Evolutionary conservation across 2,329 filamentous ascomycete genomes (phyloP).

Genomic region (Aspergillus tubingensis): DNA sequence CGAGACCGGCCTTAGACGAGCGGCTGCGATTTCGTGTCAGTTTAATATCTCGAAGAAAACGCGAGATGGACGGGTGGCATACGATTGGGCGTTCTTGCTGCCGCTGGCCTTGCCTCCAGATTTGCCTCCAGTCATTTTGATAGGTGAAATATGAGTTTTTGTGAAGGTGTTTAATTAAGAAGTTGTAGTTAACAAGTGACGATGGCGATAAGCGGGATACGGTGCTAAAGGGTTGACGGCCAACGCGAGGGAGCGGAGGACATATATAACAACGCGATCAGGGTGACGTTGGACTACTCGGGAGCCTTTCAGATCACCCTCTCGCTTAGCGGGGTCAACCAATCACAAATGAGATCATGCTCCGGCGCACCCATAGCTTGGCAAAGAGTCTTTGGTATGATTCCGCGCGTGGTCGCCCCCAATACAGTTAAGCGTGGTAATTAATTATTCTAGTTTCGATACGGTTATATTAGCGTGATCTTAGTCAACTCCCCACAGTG

Average conservation of each 20-base stretch:
- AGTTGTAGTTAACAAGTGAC: neutral
- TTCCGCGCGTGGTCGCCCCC: slow-evolving; percentile 20
- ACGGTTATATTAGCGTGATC: slow-evolving; percentile 26
- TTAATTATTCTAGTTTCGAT: slow-evolving; percentile 20
- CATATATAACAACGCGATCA: slow-evolving; percentile 48
- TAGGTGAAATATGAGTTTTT: slow-evolving; percentile 28
- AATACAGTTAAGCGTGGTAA: slow-evolving; percentile 34
- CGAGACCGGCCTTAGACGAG: slow-evolving; percentile 98
- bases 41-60: slow-evolving; percentile 7
- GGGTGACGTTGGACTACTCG: slow-evolving; percentile 46
- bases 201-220: slow-evolving; percentile 22
- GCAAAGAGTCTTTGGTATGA: slow-evolving; percentile 18
- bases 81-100: slow-evolving; percentile 99
- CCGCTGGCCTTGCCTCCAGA: slow-evolving; percentile 99
- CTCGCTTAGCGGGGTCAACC: slow-evolving; percentile 44
- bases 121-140: slow-evolving; percentile 99
- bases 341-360: slow-evolving; percentile 44
- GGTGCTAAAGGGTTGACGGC: slow-evolving; percentile 32
- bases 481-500: slow-evolving; percentile 4
- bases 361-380: slow-evolving; percentile 19
- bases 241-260: slow-evolving; percentile 37
- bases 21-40: slow-evolving; percentile 59
- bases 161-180: slow-evolving; percentile 14
- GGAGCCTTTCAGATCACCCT: slow-evolving; percentile 50
- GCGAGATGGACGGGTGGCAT: slow-evolving; percentile 53